phyloP scores from a whole-genome alignment of 352 stramenopile species.

The Phytophthora chlamydospora region DNA sequence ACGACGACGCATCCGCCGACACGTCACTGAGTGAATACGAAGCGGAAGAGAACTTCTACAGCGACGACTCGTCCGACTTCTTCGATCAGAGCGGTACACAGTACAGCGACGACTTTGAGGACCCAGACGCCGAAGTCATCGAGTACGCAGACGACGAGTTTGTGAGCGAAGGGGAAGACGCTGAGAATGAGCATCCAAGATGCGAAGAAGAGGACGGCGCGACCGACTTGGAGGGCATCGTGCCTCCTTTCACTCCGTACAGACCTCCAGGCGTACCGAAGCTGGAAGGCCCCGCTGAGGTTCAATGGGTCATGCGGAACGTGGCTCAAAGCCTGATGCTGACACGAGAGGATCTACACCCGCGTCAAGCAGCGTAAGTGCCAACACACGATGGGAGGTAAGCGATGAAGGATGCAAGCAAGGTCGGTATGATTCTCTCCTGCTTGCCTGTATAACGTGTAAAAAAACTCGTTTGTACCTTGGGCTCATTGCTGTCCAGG shows the following conservation, averaged over 20 bases:
- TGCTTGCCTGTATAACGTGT: slow-evolving; percentile 30
- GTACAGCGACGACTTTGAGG: slow-evolving; percentile 87
- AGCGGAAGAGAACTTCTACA: slow-evolving; percentile 87
- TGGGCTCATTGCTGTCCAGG: slow-evolving; percentile 8
- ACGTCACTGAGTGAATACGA: slow-evolving; percentile 79
- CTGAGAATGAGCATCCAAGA: slow-evolving; percentile 6
- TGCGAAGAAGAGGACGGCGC: slow-evolving; percentile 8
- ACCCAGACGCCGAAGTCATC: slow-evolving; percentile 77
- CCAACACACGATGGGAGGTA: not conserved
- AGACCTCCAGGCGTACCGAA: slow-evolving; percentile 25
- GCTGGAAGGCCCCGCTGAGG: slow-evolving; percentile 50
- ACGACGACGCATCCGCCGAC: slow-evolving; percentile 38
- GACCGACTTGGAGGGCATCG: slow-evolving; percentile 10
- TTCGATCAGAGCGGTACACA: slow-evolving; percentile 70
- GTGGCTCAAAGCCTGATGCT: slow-evolving; percentile 72
- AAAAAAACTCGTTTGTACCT: slow-evolving; percentile 30
- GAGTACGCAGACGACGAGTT: slow-evolving; percentile 81
- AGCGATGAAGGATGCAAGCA: slow-evolving; percentile 13
- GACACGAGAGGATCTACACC: slow-evolving; percentile 53
- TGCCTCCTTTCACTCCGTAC: slow-evolving; percentile 20
- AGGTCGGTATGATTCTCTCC: slow-evolving; percentile 23
- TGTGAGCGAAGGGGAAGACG: slow-evolving; percentile 40
- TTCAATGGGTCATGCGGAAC: slow-evolving; percentile 80
- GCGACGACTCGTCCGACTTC: slow-evolving; percentile 74
- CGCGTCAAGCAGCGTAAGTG: slow-evolving; percentile 21